Evolutionary conservation across 2,329 filamentous ascomycete species (phyloP).

Genomic region (Phialophora verrucosa): DNA sequence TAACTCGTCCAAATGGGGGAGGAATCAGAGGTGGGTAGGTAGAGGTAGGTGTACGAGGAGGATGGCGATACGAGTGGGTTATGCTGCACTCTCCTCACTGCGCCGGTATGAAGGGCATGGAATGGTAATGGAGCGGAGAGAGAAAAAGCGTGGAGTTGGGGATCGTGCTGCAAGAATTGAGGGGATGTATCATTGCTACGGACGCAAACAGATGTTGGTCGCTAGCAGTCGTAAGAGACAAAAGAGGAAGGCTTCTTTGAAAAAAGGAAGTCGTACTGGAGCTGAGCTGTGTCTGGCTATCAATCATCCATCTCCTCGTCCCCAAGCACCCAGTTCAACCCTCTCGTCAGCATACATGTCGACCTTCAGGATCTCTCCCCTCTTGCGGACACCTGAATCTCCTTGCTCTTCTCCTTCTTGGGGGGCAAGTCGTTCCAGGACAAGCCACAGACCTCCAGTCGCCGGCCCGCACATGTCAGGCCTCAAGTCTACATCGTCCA

Average conservation of each 20-base stretch:
- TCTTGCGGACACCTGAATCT: neutral
- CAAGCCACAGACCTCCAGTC: conserved; percentile 72
- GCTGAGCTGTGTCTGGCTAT: neutral
- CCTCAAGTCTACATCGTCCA: conserved; percentile 75
- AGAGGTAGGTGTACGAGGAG: too few species aligned
- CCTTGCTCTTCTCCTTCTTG: conserved; percentile 45
- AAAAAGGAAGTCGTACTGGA: neutral
- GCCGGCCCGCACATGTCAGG: conserved; percentile 59
- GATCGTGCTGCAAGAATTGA: neutral
- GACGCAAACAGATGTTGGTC: neutral
- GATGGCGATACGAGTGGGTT: too few species aligned
- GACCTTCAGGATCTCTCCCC: conserved; percentile 46
- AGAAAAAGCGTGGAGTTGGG: neutral
- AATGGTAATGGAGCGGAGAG: neutral
- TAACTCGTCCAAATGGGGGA: too few species aligned
- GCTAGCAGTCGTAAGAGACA: neutral
- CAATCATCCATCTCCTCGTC: conserved; percentile 29
- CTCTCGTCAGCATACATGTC: conserved; percentile 53
- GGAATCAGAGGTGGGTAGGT: too few species aligned
- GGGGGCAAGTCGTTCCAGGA: conserved; percentile 72
- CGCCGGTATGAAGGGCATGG: too few species aligned
- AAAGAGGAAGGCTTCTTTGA: neutral
- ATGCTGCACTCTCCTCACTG: too few species aligned
- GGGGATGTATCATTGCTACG: neutral
- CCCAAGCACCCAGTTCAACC: conserved; percentile 47